A percentile compares a stretch with the other conserved stretches of the same genome.
phyloP scores from a whole-genome alignment of 768 basidiomycete species.

The Calocera viscosa region DNA sequence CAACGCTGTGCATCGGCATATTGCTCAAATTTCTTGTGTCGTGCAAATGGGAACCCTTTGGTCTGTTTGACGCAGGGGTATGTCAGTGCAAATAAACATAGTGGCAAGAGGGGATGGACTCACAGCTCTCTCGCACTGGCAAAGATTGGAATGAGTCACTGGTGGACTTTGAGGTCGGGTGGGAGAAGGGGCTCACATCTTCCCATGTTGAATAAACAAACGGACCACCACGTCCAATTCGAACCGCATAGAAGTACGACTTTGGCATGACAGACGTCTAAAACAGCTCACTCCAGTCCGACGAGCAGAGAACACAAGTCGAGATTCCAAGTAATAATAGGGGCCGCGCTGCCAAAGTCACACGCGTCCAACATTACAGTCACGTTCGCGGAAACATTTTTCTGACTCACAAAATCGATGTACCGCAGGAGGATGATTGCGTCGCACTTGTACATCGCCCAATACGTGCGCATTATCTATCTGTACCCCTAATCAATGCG shows the following conservation, averaged over 20 bases:
- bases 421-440: too few species aligned
- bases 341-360: too few species aligned
- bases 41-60: constrained; percentile 18
- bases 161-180: background rate
- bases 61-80: constrained; percentile 17
- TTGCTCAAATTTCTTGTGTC: background rate
- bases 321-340: background rate
- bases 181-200: constrained; percentile 32
- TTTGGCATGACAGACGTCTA: background rate
- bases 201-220: constrained; percentile 49
- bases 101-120: background rate
- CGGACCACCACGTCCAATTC: constrained; percentile 44
- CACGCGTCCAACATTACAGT: background rate
- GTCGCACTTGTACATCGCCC: too few species aligned
- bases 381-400: background rate
- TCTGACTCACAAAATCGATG: background rate
- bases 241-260: constrained; percentile 49
- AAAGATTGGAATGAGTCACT: background rate
- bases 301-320: background rate
- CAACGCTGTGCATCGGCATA: background rate
- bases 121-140: constrained; percentile 14
- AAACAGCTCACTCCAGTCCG: background rate
- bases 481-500: too few species aligned
- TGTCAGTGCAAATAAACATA: background rate
- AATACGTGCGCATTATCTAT: too few species aligned